phyloP scores from a whole-genome alignment of 352 stramenopile genomes.

The Aphanomyces cochlioides region DNA sequence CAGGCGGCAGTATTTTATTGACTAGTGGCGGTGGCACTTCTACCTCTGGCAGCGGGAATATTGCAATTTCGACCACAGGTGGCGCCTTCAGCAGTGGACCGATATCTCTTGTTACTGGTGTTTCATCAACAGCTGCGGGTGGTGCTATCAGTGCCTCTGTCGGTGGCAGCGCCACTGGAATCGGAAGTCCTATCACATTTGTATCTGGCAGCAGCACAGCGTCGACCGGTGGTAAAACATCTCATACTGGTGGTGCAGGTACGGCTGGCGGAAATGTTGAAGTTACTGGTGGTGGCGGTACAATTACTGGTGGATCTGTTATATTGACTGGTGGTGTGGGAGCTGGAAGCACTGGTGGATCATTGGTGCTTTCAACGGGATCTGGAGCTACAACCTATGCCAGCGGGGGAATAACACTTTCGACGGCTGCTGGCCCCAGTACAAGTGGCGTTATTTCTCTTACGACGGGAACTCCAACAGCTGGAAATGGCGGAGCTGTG shows the following conservation, averaged over 20 bases:
- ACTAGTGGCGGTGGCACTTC: constrained; percentile 12
- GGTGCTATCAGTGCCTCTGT: constrained; percentile 3
- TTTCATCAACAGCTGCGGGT: constrained; percentile 3
- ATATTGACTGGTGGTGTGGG: constrained; percentile 19
- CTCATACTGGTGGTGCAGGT: constrained; percentile 6
- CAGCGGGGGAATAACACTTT: constrained; percentile 51
- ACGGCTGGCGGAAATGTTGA: constrained; percentile 22
- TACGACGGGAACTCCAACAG: constrained; percentile 45
- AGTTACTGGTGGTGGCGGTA: constrained; percentile 16
- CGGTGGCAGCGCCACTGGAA: constrained; percentile 34
- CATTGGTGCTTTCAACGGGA: constrained; percentile 45
- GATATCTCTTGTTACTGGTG: constrained; percentile 8
- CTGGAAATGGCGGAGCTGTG: constrained; percentile 61
- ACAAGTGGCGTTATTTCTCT: constrained; percentile 38
- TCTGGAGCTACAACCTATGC: constrained; percentile 46
- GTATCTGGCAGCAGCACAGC: constrained; percentile 47
- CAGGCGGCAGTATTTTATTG: constrained; percentile 20
- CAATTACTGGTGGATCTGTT: constrained; percentile 16
- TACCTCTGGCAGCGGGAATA: constrained; percentile 9
- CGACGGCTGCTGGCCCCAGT: constrained; percentile 31
- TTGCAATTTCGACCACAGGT: constrained; percentile 15
- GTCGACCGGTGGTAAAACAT: constrained; percentile 30
- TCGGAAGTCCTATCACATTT: constrained; percentile 54
- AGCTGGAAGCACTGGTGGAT: constrained; percentile 48
- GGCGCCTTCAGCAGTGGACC: constrained; percentile 19